A percentile compares a stretch with the other conserved stretches of the same genome.
phyloP scores from a whole-genome alignment of 2,329 filamentous ascomycete species.

The Boeremia lycopersici region DNA sequence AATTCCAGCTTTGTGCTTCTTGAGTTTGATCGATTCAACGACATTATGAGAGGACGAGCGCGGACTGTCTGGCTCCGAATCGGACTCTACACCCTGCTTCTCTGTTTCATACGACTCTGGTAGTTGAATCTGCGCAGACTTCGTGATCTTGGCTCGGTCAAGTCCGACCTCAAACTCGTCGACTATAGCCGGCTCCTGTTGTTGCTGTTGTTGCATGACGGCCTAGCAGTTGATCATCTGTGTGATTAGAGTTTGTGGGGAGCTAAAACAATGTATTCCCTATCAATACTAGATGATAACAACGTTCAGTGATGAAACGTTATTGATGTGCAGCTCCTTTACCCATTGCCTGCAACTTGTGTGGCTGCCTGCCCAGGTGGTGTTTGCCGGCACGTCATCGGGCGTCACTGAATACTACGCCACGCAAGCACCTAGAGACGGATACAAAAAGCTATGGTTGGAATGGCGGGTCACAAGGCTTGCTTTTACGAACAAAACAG shows the following conservation, averaged over 20 bases:
- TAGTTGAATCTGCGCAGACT: constrained; percentile 17
- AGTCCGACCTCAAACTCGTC: constrained; percentile 17
- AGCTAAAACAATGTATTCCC: neutral
- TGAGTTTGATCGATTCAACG: constrained; percentile 24
- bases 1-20: constrained; percentile 26
- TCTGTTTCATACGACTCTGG: neutral
- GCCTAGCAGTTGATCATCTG: neutral
- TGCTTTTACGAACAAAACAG: neutral
- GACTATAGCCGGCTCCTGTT: constrained; percentile 4
- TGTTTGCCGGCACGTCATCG: constrained; percentile 7
- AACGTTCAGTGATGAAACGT: neutral
- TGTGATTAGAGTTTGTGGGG: neutral
- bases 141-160: constrained; percentile 21
- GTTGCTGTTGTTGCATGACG: constrained; percentile 4
- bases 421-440: neutral
- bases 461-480: neutral
- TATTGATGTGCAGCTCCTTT: neutral
- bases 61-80: constrained; percentile 11
- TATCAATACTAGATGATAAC: neutral
- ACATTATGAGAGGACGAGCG: constrained; percentile 18
- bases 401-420: neutral
- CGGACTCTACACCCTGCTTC: neutral
- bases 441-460: neutral
- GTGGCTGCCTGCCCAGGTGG: neutral
- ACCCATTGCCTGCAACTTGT: neutral